A percentile compares a stretch with the other conserved stretches of the same genome.
These are phyloP conservation scores for Xerocomellus amylosporus DNA, from an alignment of 768 basidiomycete genomes.

Conservation along the genomic window DNA sequence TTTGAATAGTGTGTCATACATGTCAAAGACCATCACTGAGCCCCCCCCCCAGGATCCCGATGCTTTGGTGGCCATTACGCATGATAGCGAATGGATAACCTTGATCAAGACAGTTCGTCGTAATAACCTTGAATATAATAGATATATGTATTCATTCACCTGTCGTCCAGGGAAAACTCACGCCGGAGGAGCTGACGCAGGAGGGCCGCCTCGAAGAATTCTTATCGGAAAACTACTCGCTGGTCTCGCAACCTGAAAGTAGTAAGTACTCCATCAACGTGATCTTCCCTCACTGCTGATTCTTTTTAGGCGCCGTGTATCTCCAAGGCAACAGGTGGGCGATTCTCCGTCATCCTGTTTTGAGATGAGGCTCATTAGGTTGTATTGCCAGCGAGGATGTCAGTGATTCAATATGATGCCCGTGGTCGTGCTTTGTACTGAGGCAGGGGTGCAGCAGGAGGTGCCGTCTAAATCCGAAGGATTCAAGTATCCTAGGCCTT, in stretches of 20 bases:
- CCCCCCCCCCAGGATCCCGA: background rate
- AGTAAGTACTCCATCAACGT: background rate
- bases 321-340: background rate
- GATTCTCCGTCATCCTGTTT: too few relatives aligned
- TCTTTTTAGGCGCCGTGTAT: background rate
- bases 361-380: too few relatives aligned
- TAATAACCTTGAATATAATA: background rate
- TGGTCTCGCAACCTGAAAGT: background rate
- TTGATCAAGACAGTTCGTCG: background rate
- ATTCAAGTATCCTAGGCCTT: too few relatives aligned
- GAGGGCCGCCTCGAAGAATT: background rate
- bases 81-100: constrained; percentile 6
- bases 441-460: too few relatives aligned
- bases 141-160: too few relatives aligned
- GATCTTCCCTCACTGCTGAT: background rate
- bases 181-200: background rate
- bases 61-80: constrained; percentile 5
- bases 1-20: background rate
- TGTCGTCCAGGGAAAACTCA: background rate
- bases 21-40: background rate
- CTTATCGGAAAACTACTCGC: background rate
- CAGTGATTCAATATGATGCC: too few relatives aligned
- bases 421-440: too few relatives aligned
- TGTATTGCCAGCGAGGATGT: too few relatives aligned
- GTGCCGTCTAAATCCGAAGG: too few relatives aligned